Percentiles rank a stretch among this genome's conserved stretches.
Conservation (phyloP, 768 basidiomycete genomes). For the Rhodotorula kratochvilovae region DNA sequence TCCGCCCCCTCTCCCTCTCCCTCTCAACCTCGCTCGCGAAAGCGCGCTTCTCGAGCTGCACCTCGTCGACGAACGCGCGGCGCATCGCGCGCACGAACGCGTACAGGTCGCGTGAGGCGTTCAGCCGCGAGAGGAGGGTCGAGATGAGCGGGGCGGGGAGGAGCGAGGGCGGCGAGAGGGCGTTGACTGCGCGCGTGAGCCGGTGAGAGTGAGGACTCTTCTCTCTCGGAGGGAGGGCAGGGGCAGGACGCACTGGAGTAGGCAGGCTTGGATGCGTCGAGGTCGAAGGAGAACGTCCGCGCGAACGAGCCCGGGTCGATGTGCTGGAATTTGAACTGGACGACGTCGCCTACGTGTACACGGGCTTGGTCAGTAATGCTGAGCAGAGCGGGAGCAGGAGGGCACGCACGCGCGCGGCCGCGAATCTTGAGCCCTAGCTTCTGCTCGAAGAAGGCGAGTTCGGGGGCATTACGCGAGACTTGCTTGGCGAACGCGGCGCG, state of each 20-base stretch:
- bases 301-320: constrained; percentile 27
- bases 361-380: neutral
- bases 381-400: neutral
- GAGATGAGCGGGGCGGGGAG: neutral
- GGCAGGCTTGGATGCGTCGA: constrained; percentile 25
- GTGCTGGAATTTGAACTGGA: constrained; percentile 35
- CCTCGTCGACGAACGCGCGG: constrained; percentile 15
- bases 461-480: constrained; percentile 19
- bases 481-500: constrained; percentile 15
- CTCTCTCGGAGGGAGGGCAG: no score
- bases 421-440: constrained; percentile 33
- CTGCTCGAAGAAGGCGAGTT: constrained; percentile 33
- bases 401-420: constrained; percentile 21
- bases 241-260: constrained; percentile 11
- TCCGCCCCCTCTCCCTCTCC: constrained; percentile 11
- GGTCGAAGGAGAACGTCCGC: constrained; percentile 32
- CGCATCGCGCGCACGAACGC: constrained; percentile 24
- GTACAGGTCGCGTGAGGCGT: constrained; percentile 25
- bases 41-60: constrained; percentile 19
- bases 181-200: no score
- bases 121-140: constrained; percentile 3
- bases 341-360: constrained; percentile 14
- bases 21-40: neutral
- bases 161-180: constrained; percentile 17
- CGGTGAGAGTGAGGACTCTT: no score